These are phyloP conservation scores for Physocladia obscura DNA, from an alignment of 192 early-diverging fungal genomes.

Conservation along the genomic window DNA sequence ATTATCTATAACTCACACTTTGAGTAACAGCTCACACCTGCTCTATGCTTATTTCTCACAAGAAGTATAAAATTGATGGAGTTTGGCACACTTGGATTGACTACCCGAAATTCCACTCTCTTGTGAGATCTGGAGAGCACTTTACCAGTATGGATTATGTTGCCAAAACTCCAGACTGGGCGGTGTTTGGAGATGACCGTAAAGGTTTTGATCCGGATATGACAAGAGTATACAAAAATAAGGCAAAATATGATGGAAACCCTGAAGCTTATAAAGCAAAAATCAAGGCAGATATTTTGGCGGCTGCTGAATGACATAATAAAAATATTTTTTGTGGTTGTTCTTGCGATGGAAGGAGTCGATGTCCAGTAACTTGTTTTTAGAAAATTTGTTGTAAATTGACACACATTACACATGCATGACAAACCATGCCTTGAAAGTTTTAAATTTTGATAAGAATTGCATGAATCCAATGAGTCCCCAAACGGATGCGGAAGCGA, in stretches of 20 bases:
- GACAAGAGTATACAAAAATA: slow-evolving; percentile 63
- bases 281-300: not conserved
- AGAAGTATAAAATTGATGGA: slow-evolving; percentile 65
- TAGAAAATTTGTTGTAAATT: too few species aligned
- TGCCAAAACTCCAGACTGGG: slow-evolving; percentile 69
- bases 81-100: slow-evolving; percentile 76
- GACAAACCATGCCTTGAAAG: too few species aligned
- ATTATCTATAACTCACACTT: slow-evolving; percentile 3
- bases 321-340: not conserved
- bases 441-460: too few species aligned
- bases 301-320: not conserved
- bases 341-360: not conserved
- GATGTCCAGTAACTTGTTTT: too few species aligned
- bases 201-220: slow-evolving; percentile 73
- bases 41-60: slow-evolving; percentile 64
- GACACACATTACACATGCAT: too few species aligned
- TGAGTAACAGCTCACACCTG: slow-evolving; percentile 52
- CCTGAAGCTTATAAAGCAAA: slow-evolving; percentile 12
- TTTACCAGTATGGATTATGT: slow-evolving; percentile 68
- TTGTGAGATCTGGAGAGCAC: slow-evolving; percentile 37
- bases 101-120: slow-evolving; percentile 66
- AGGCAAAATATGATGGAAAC: slow-evolving; percentile 29
- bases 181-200: slow-evolving; percentile 62
- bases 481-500: too few species aligned
- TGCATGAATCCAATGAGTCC: too few species aligned